Conservation (phyloP, 208 protist species). For the Leishmania guyanensis region DNA sequence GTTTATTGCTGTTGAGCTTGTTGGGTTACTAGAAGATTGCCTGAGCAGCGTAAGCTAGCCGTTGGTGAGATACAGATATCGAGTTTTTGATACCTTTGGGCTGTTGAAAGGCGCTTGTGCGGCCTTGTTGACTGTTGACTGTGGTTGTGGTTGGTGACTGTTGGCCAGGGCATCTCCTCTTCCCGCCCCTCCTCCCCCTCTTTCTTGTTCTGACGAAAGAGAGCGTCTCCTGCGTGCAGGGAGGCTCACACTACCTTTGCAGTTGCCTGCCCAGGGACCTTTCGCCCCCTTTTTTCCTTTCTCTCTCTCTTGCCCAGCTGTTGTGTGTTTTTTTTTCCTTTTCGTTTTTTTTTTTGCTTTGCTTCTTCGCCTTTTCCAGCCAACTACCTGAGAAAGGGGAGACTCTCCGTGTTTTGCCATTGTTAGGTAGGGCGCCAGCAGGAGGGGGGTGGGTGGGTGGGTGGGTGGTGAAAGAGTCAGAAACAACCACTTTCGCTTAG, state of each 20-base stretch:
- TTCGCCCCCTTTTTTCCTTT: not conserved
- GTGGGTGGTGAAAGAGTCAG: not conserved
- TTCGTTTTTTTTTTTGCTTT: slow-evolving; percentile 1
- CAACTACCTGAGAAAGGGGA: not conserved
- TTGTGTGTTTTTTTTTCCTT: not conserved
- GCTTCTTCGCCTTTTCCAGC: not conserved
- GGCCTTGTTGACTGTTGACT: not conserved
- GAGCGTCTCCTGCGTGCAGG: not conserved
- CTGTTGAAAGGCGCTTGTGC: not conserved
- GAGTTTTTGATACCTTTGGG: not conserved
- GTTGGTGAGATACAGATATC: not conserved
- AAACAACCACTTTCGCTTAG: not conserved
- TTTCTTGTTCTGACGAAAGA: not conserved
- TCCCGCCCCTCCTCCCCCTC: not conserved
- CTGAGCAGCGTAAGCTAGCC: not conserved
- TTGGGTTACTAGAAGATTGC: not conserved
- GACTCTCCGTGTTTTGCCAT: not conserved
- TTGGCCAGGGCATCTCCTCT: not conserved
- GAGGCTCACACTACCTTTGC: not conserved
- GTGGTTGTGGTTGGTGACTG: not conserved
- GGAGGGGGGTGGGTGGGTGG: not conserved
- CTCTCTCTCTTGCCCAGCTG: no score
- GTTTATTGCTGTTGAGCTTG: not conserved
- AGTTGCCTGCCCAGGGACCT: not conserved
- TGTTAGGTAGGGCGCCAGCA: not conserved